A percentile compares a stretch with the other conserved stretches of the same genome.
Evolutionary conservation across 345 rosid genomes (phyloP).

Genomic region (Brassica rapa): DNA sequence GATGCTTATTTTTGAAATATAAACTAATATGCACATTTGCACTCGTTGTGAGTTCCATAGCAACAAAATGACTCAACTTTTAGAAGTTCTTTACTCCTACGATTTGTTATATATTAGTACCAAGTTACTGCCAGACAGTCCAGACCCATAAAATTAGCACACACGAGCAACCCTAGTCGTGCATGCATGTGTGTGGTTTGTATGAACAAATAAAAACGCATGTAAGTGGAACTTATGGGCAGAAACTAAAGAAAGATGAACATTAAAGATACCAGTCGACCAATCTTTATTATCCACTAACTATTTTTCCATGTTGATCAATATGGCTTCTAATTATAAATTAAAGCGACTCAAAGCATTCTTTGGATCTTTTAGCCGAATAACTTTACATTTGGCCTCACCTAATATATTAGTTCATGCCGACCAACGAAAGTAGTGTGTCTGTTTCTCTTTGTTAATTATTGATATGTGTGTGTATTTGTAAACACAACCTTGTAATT

Average conservation of each 20-base stretch:
- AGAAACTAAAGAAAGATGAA: slow-evolving; percentile 18
- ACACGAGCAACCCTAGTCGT: slow-evolving; percentile 6
- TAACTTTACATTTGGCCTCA: slow-evolving; percentile 16
- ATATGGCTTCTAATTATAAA: slow-evolving; percentile 12
- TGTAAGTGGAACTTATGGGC: slow-evolving; percentile 29
- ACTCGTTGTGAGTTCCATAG: neutral
- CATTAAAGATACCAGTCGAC: slow-evolving; percentile 22
- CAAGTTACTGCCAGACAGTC: neutral
- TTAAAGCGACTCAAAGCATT: slow-evolving; percentile 1
- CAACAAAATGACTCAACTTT: neutral
- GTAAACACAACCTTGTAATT: neutral
- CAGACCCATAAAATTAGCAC: neutral
- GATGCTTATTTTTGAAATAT: neutral
- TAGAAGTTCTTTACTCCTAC: neutral
- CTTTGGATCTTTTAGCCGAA: slow-evolving; percentile 34
- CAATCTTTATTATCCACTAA: slow-evolving; percentile 31
- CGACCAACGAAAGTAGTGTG: slow-evolving; percentile 19
- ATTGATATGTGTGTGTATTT: slow-evolving; percentile 6
- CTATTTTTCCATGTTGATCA: slow-evolving; percentile 16
- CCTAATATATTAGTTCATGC: slow-evolving; percentile 15
- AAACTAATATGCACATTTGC: neutral
- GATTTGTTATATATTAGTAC: neutral
- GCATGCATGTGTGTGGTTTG: slow-evolving; percentile 26
- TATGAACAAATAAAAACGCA: slow-evolving; percentile 21
- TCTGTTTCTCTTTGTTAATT: slow-evolving; percentile 10